Evolutionary conservation across 495 filamentous ascomycete genomes (phyloP), one percentile per base, ranked within the genome.

Genomic region (Amorphotheca resinae): DNA sequence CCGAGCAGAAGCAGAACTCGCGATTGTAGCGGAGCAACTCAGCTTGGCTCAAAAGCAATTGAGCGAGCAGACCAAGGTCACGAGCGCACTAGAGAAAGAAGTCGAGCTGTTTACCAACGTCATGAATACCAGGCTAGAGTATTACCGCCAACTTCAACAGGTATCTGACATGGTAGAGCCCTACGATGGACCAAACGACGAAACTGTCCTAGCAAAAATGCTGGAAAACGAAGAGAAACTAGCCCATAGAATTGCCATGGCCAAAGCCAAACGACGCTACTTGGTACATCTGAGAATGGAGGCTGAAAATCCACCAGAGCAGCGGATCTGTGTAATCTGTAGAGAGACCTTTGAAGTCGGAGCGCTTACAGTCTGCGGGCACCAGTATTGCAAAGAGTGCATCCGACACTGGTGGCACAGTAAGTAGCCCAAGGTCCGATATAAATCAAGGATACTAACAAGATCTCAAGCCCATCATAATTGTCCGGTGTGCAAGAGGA

Each of bases 351-450:
- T 93, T 56, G 80, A 82, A 52, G 61, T 73, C 33, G 91, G 89
- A 33, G 79, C 88, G 22, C 65, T 98, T 53, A 95, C 89, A 1
- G 70, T 80, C 2, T 98, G 89, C 59, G 89, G 89, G 0, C 89
- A 98, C 53, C 75, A 81, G 44, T 95, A 83, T 53, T 95, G 89
- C 63, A 82, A 79, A 42, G 82, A 83, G 23, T 98, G 91, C 59
- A 75, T 95, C 22, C 62, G 64, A 3, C 42, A 73, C 7, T 98
- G 91, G 89, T 82, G 79, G 62, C 61, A 61, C 40, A n/a, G 38
- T 48, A 36, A 28, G 38, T 48, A 35, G n/a, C 12, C 9, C 1
- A 14, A 26, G 15, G 11, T 9, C 9, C 8, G 14, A 9, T 2
- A 11, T 23, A 15, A 5, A n/a, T 26, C 11, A 16, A 46, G 16